Evolutionary conservation across 2,329 filamentous ascomycete genomes (phyloP).

Genomic region (Nannizzia gypsea): DNA sequence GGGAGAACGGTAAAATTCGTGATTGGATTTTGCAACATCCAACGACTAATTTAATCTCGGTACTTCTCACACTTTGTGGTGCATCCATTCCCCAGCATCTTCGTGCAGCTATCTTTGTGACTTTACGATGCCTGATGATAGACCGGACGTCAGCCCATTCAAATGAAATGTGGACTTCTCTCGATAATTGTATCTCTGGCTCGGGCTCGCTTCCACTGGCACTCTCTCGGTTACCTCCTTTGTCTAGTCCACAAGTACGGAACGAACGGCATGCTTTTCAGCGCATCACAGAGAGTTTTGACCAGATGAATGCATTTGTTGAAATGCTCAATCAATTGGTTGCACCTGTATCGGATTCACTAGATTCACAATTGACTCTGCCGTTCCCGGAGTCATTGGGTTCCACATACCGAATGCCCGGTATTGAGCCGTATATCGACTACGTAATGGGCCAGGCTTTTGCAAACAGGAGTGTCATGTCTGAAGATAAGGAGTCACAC

Average conservation of each 20-base stretch:
- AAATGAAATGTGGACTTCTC: constrained; percentile 62
- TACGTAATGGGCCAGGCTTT: constrained; percentile 75
- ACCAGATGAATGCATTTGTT: constrained; percentile 76
- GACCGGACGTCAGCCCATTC: constrained; percentile 58
- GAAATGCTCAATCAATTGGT: constrained; percentile 63
- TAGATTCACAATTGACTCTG: constrained; percentile 57
- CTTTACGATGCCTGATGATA: constrained; percentile 62
- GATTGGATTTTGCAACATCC: constrained; percentile 59
- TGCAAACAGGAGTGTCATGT: constrained; percentile 52
- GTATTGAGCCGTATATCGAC: constrained; percentile 87
- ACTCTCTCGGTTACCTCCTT: constrained; percentile 37
- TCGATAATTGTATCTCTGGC: constrained; percentile 70
- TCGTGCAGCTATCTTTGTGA: constrained; percentile 71
- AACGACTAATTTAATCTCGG: constrained; percentile 57
- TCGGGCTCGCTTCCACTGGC: constrained; percentile 26
- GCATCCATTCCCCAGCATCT: constrained; percentile 65
- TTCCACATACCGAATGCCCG: constrained; percentile 62
- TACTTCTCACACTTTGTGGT: constrained; percentile 67
- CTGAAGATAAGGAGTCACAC: constrained; percentile 58
- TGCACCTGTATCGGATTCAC: constrained; percentile 39
- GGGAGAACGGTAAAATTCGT: constrained; percentile 60
- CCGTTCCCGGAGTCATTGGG: constrained; percentile 83
- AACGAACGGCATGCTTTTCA: constrained; percentile 54
- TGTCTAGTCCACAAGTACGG: constrained; percentile 31
- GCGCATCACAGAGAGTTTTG: constrained; percentile 65